Evolutionary conservation across 2,329 filamentous ascomycete genomes (phyloP).

Genomic region (Exserohilum turcica): DNA sequence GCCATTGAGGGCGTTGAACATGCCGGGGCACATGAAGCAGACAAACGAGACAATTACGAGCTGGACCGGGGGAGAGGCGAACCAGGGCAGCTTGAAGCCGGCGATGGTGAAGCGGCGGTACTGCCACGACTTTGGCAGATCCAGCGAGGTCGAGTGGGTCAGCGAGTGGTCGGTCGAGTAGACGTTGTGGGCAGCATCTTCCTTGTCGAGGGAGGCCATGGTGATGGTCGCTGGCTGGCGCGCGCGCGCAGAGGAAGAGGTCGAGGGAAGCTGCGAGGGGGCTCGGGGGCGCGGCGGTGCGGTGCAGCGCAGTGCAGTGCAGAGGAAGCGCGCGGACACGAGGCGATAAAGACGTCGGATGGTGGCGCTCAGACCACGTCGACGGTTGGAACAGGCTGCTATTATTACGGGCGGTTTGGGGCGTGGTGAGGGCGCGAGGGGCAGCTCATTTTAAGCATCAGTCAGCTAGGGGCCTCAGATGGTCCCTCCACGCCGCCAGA

Average conservation of each 20-base stretch:
- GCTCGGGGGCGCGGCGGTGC: not conserved
- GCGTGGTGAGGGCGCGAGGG: slow-evolving; percentile 28
- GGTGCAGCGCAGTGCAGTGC: not conserved
- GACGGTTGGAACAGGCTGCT: slow-evolving; percentile 14
- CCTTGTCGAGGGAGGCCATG: slow-evolving; percentile 40
- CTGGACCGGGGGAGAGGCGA: slow-evolving; percentile 56
- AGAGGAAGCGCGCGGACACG: slow-evolving; percentile 2
- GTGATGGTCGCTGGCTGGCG: slow-evolving; percentile 7
- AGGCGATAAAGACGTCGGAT: slow-evolving; percentile 16
- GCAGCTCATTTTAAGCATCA: slow-evolving; percentile 35
- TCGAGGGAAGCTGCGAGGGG: not conserved
- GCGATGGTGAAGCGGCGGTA: slow-evolving; percentile 52
- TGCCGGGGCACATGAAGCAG: slow-evolving; percentile 61
- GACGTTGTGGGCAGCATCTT: slow-evolving; percentile 28
- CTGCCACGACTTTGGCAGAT: slow-evolving; percentile 54
- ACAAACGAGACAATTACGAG: slow-evolving; percentile 57
- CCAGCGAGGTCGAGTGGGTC: slow-evolving; percentile 38
- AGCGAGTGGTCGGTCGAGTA: slow-evolving; percentile 39
- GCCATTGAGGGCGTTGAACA: slow-evolving; percentile 59
- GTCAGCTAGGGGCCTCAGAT: slow-evolving; percentile 28
- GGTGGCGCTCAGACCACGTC: slow-evolving; percentile 19
- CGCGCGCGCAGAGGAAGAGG: not conserved
- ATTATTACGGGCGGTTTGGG: slow-evolving; percentile 22
- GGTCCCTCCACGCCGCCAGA: slow-evolving; percentile 23
- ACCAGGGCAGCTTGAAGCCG: slow-evolving; percentile 53